Conservation (phyloP, 2,329 filamentous ascomycete genomes). For the Reticulascus tulasneorum region DNA sequence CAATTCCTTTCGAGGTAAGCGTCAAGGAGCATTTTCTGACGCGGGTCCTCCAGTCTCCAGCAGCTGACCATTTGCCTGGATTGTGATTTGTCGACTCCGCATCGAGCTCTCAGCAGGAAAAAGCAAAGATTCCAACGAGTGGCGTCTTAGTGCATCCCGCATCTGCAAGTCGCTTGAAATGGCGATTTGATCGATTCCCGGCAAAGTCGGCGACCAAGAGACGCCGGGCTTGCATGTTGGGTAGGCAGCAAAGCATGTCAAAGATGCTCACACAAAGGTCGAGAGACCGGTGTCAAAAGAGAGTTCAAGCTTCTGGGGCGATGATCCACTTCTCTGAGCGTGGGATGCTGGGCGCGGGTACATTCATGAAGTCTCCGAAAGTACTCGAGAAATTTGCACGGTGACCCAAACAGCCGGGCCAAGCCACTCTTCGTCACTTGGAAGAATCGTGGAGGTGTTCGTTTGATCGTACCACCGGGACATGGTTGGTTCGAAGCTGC, state of each 20-base stretch:
- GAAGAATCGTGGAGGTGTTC: not conserved
- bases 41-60: too few species aligned
- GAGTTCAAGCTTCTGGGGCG: constrained; percentile 13
- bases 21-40: too few species aligned
- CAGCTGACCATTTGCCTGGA: constrained; percentile 2
- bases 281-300: constrained; percentile 10
- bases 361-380: constrained; percentile 1
- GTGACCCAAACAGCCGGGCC: constrained; percentile 6
- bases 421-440: constrained; percentile 2
- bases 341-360: constrained; percentile 8
- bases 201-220: not conserved
- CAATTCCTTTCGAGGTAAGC: too few species aligned
- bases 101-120: not conserved
- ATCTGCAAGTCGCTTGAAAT: not conserved
- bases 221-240: not conserved
- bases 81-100: not conserved
- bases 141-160: not conserved
- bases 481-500: too few species aligned
- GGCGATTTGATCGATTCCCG: not conserved
- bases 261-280: not conserved
- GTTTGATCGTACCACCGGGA: too few species aligned
- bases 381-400: constrained; percentile 6
- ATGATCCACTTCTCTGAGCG: constrained; percentile 12
- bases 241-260: not conserved
- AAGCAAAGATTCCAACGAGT: constrained; percentile 2